phyloP scores from a whole-genome alignment of 345 rosid species.

The Pistacia vera region DNA sequence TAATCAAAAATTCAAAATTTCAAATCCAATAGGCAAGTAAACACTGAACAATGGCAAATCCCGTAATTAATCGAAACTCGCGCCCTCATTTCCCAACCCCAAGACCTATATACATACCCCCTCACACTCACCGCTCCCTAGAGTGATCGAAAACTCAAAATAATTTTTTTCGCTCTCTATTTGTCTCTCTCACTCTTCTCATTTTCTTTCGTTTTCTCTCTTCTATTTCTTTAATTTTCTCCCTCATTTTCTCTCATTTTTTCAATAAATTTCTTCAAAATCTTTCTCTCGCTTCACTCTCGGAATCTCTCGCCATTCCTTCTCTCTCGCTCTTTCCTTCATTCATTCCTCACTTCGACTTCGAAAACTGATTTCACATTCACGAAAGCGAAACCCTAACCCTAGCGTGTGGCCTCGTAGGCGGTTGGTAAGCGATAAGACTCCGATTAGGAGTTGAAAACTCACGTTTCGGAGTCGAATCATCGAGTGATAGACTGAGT shows the following conservation, averaged over 20 bases:
- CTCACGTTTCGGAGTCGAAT: not conserved
- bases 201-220: not conserved
- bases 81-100: no score
- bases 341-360: not conserved
- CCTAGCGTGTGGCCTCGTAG: not conserved
- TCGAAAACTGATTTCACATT: not conserved
- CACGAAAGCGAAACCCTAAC: constrained; percentile 1
- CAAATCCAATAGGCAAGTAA: no score
- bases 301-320: not conserved
- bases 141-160: not conserved
- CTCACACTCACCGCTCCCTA: not conserved
- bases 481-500: not conserved
- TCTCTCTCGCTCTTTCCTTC: not conserved
- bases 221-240: not conserved
- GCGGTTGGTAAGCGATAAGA: not conserved
- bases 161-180: not conserved
- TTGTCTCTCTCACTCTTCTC: no score
- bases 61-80: not conserved
- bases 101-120: not conserved
- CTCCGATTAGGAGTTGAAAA: not conserved
- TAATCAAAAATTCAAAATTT: no score
- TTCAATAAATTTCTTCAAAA: not conserved
- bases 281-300: not conserved
- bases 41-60: no score
- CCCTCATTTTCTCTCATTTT: not conserved